Percentiles rank a stretch among this genome's conserved stretches.
phyloP scores from a whole-genome alignment of 352 stramenopile genomes.

The Phytophthora crassamura region DNA sequence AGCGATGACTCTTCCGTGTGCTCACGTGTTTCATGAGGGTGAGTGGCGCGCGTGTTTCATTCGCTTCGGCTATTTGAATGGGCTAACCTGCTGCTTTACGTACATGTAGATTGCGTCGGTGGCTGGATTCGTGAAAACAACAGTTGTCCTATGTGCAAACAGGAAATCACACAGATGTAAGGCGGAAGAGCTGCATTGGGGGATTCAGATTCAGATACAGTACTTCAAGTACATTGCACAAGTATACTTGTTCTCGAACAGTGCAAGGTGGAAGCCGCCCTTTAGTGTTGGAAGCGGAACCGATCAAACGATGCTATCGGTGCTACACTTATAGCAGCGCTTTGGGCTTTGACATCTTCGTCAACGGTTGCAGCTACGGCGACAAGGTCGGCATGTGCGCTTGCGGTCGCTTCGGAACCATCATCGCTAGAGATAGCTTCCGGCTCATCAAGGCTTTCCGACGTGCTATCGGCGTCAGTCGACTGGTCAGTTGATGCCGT shows the following conservation, averaged over 20 bases:
- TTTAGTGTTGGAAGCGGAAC: constrained; percentile 42
- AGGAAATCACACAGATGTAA: constrained; percentile 58
- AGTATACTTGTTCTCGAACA: constrained; percentile 4
- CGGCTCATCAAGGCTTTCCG: constrained; percentile 5
- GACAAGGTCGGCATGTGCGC: background rate
- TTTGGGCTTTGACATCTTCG: background rate
- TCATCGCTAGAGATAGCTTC: constrained; percentile 1
- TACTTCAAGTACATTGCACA: constrained; percentile 16
- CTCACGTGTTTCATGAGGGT: constrained; percentile 84
- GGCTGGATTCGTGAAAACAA: constrained; percentile 84
- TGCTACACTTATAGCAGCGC: background rate
- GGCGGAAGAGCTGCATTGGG: constrained; percentile 1
- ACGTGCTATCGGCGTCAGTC: constrained; percentile 13
- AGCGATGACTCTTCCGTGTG: constrained; percentile 73
- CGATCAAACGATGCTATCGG: constrained; percentile 38
- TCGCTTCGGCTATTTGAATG: background rate
- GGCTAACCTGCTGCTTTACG: background rate
- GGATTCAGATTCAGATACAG: background rate
- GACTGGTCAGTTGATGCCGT: constrained; percentile 1
- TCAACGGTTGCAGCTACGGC: background rate
- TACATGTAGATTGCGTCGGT: constrained; percentile 60
- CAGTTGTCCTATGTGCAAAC: constrained; percentile 79
- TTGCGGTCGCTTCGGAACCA: background rate
- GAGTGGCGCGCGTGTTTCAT: background rate
- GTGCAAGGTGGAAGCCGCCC: background rate